Base-by-base conservation (phyloP, 352 stramenopile genomes). In the Phytophthora nicotianae region DNA sequence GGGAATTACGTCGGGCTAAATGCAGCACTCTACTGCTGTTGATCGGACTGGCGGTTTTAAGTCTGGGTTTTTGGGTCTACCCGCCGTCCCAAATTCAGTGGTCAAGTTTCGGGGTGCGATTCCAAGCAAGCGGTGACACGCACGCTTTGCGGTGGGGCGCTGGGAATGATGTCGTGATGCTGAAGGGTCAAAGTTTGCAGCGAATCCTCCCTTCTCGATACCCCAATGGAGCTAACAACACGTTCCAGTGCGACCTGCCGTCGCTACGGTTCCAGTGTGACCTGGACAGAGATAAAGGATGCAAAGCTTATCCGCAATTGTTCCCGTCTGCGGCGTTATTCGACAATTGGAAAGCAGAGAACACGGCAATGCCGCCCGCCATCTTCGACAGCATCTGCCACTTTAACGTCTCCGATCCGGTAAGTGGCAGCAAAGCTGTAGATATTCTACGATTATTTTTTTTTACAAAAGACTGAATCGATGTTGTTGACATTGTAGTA, bases 271-370 rank as follows among this genome's bases (percentile, higher is more conserved):
- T 75, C 58, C 69, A 83, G 47, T 90, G 81, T 40, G 75, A 86
- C 24, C 6, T 86, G 64, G 67, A 81, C 43, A 26, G 29, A 8
- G 55, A 52, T 3, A 19, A 52, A 16, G 81, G 79, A 8, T 90
- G 81, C 46, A 62, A 58, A 21, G 70, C 72, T 37, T 95, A 95
- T 48, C 84, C 85, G 19, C 80, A 89, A 45, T 64, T 86, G 33
- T 91, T 88, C 62, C 74, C 83, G 6, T 83, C 84, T 24, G 67
- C 72, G 26, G 83, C 93, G 2, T 58, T 97, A 11, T 78, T 97
- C 11, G 63, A 59, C 17, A 91, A 96, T 61, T 97, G 90, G 90
- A 89, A 89, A 9, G 72, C 85, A 1, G 76, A 96, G 41, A 56
- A 83, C 19, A 74, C 80, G 3, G 21, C 23, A 11, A 26, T 51